Evolutionary conservation across 2,329 filamentous ascomycete species (phyloP).

Genomic region (Fusarium drepaniforme): DNA sequence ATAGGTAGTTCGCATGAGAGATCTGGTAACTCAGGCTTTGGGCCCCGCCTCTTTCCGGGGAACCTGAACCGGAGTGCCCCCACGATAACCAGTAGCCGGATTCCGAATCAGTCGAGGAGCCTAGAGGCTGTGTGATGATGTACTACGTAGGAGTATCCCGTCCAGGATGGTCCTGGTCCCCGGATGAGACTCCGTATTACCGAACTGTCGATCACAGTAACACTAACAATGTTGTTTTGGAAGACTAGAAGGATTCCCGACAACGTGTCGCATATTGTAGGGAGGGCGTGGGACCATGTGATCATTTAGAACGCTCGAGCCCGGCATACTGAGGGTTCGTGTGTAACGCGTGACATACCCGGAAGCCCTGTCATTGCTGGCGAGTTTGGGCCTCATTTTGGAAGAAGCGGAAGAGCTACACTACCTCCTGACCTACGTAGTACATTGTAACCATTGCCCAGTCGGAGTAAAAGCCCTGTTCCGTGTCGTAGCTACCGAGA

Average conservation of each 20-base stretch:
- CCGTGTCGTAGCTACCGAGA: background rate
- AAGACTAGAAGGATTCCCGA: conserved; percentile 24
- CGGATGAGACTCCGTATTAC: conserved; percentile 16
- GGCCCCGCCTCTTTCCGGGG: background rate
- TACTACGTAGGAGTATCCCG: background rate
- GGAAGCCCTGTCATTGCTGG: background rate
- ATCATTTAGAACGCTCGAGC: background rate
- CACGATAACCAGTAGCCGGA: background rate
- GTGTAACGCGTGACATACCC: conserved; percentile 4
- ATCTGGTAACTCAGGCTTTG: background rate
- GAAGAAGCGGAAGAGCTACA: background rate
- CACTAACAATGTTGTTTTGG: conserved; percentile 27
- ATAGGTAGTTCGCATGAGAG: background rate
- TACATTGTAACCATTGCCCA: background rate
- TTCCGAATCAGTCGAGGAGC: background rate
- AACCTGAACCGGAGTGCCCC: background rate
- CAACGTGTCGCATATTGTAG: conserved; percentile 25
- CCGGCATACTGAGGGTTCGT: background rate
- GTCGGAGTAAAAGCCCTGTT: background rate
- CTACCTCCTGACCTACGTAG: background rate
- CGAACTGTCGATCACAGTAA: conserved; percentile 61
- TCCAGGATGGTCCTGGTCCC: background rate
- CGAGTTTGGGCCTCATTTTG: background rate
- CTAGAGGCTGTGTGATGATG: background rate
- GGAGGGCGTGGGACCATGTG: conserved; percentile 14